Evolutionary conservation across 352 stramenopile species (phyloP).

Genomic region (Phytophthora palmivora): DNA sequence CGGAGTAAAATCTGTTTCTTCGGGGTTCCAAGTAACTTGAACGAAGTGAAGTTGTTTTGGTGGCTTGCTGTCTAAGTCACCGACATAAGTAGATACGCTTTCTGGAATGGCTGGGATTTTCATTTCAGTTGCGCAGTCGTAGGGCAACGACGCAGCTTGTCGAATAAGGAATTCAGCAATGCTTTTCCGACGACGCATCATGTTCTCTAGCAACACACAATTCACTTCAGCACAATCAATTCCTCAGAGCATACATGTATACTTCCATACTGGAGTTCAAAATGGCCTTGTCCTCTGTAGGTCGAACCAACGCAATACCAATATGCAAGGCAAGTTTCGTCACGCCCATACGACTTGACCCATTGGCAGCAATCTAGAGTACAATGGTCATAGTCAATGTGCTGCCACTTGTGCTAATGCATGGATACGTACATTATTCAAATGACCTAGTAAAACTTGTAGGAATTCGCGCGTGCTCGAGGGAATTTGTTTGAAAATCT

Average conservation of each 20-base stretch:
- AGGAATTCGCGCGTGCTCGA: constrained; percentile 52
- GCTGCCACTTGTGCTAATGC: not conserved
- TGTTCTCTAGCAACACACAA: constrained; percentile 9
- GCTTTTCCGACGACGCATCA: constrained; percentile 42
- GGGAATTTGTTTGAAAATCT: constrained; percentile 47
- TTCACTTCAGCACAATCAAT: not conserved
- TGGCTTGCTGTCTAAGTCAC: not conserved
- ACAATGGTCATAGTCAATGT: not conserved
- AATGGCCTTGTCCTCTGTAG: constrained; percentile 33
- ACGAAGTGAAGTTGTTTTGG: constrained; percentile 39
- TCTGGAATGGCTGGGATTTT: constrained; percentile 42
- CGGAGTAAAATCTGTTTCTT: constrained; percentile 22
- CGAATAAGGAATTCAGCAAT: constrained; percentile 62
- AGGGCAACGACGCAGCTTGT: constrained; percentile 47
- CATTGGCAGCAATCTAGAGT: constrained; percentile 47
- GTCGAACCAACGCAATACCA: constrained; percentile 50
- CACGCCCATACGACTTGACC: constrained; percentile 48
- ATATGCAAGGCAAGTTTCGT: constrained; percentile 50
- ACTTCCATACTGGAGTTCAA: constrained; percentile 43
- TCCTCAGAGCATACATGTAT: not conserved
- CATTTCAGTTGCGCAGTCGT: constrained; percentile 52
- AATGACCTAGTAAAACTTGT: constrained; percentile 54
- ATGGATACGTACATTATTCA: constrained; percentile 45
- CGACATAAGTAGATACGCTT: not conserved
- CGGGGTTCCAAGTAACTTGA: constrained; percentile 48